Conservation (phyloP, 305 asterid species). For the Fraxinus dipetala region DNA sequence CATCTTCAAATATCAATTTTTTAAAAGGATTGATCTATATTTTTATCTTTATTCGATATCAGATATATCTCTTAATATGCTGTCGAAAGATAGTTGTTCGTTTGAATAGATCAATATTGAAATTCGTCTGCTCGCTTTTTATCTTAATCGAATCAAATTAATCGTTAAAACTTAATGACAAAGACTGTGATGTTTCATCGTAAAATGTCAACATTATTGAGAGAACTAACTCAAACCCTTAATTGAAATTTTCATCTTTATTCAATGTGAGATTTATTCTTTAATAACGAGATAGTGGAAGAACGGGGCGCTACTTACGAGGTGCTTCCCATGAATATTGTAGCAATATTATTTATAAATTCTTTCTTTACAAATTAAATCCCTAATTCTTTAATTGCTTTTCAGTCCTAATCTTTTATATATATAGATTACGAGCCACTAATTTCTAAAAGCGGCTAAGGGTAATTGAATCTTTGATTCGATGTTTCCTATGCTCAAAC, state of each 20-base stretch:
- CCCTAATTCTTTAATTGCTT: neutral
- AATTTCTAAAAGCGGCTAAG: neutral
- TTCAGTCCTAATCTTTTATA: neutral
- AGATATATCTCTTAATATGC: neutral
- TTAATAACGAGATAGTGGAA: neutral
- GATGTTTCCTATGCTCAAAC: neutral
- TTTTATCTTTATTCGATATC: neutral
- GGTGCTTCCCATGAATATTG: neutral
- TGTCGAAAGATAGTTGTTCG: neutral
- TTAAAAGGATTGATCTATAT: neutral
- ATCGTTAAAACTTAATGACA: neutral
- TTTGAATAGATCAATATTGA: neutral
- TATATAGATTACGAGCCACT: neutral
- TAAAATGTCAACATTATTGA: neutral
- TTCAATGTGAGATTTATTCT: neutral
- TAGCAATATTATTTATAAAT: neutral
- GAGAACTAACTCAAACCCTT: neutral
- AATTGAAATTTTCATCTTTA: neutral
- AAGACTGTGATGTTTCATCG: neutral
- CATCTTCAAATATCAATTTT: neutral
- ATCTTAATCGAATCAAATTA: neutral
- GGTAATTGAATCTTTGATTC: neutral
- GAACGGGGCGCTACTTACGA: neutral
- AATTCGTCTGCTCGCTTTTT: neutral
- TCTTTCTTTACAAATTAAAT: neutral